phyloP scores from a whole-genome alignment of 2,329 filamentous ascomycete species.

The Paecilomyces fulvus region DNA sequence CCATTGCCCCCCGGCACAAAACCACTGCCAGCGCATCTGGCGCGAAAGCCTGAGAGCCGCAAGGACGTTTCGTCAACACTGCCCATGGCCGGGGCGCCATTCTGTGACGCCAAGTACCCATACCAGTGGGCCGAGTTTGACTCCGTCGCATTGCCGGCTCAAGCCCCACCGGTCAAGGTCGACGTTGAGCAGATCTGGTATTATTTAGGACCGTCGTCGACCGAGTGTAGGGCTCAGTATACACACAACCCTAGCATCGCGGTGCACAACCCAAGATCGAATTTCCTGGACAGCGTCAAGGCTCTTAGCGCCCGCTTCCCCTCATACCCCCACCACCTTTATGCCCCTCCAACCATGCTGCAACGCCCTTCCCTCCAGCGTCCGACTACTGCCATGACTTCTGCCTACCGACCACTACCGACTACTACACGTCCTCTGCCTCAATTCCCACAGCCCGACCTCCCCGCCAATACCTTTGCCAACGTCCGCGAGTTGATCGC shows the following conservation, averaged over 20 bases:
- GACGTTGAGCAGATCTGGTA: conserved; percentile 77
- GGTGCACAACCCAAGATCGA: conserved; percentile 40
- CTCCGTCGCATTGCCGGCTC: conserved; percentile 47
- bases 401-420: conserved; percentile 33
- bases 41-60: conserved; percentile 43
- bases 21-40: conserved; percentile 40
- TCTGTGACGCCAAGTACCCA: conserved; percentile 48
- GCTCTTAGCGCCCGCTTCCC: conserved; percentile 25
- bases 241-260: conserved; percentile 61
- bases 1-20: conserved; percentile 38
- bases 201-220: conserved; percentile 78
- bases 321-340: conserved; percentile 19
- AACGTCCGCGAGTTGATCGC: conserved; percentile 34
- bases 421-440: conserved; percentile 29
- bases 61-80: conserved; percentile 52
- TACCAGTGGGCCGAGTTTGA: conserved; percentile 76
- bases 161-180: conserved; percentile 57
- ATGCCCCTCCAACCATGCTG: conserved; percentile 11
- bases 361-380: conserved; percentile 10
- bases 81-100: conserved; percentile 57
- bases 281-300: conserved; percentile 43
- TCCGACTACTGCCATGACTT: conserved; percentile 33
- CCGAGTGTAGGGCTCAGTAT: conserved; percentile 84
- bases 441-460: conserved; percentile 23
- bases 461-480: conserved; percentile 32